Percentiles rank a stretch among this genome's conserved stretches.
phyloP scores from a whole-genome alignment of 208 protist species.

The Baffinella frigidus region DNA sequence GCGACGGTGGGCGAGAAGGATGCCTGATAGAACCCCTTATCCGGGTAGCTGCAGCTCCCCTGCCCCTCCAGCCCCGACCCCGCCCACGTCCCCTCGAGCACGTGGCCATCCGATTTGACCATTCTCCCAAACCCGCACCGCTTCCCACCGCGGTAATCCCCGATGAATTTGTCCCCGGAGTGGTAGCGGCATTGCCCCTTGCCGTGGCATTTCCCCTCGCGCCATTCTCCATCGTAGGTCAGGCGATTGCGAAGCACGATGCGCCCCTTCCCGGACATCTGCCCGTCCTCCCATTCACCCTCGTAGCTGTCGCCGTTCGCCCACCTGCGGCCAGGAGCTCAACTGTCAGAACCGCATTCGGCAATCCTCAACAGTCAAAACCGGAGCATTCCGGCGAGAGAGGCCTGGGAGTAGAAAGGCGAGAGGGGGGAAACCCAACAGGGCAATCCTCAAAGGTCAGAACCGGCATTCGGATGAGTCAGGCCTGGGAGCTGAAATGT shows the following conservation, averaged over 20 bases:
- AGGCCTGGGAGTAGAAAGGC: no score
- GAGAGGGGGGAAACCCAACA: no score
- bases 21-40: not conserved
- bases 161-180: constrained; percentile 25
- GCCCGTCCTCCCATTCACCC: not conserved
- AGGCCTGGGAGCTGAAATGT: no score
- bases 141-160: constrained; percentile 20
- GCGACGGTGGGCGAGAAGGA: no score
- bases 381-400: no score
- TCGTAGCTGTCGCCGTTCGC: constrained; percentile 30
- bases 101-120: not conserved
- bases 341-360: no score
- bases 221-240: constrained; percentile 25
- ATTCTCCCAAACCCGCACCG: not conserved
- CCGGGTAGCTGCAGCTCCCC: constrained; percentile 9
- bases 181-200: constrained; percentile 39
- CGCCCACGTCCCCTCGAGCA: not conserved
- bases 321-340: no score
- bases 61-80: not conserved
- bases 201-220: constrained; percentile 18
- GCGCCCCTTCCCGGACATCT: not conserved
- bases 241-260: not conserved
- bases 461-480: no score
- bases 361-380: no score
- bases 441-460: no score